phyloP scores from a whole-genome alignment of 805 yeast genomes.

The Tetrapisispora pingtungensis region DNA sequence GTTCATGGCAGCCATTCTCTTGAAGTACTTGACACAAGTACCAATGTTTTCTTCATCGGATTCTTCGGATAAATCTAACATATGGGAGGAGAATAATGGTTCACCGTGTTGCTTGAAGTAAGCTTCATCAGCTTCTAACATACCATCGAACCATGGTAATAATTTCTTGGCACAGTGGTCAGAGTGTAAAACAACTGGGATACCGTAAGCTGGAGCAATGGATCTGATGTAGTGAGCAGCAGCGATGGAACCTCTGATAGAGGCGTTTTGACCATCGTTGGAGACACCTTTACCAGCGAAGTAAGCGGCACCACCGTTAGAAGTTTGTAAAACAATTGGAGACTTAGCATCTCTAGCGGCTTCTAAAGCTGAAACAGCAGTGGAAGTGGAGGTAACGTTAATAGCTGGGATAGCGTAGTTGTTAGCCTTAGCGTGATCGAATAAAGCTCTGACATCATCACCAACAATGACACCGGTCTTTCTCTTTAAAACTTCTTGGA shows the following conservation, averaged over 20 bases:
- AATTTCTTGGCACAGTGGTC: constrained; percentile 99
- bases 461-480: constrained; percentile 98
- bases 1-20: constrained; percentile 84
- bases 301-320: constrained; percentile 99
- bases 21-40: constrained; percentile 89
- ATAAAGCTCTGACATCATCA: constrained; percentile 77
- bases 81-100: constrained; percentile 97
- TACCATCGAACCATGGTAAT: constrained; percentile 97
- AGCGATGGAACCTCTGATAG: constrained; percentile 90
- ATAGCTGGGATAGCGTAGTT: constrained; percentile 97
- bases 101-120: constrained; percentile 78
- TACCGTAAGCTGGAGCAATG: constrained; percentile 91
- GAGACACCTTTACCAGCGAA: constrained; percentile 98
- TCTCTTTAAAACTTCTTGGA: constrained; percentile 68
- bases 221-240: constrained; percentile 97
- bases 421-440: constrained; percentile 86
- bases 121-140: constrained; percentile 93
- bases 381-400: constrained; percentile 95
- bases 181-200: constrained; percentile 94
- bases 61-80: constrained; percentile 97
- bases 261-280: constrained; percentile 87
- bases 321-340: constrained; percentile 93
- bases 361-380: constrained; percentile 92
- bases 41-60: constrained; percentile 90
- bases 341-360: constrained; percentile 92